Conservation (phyloP, 345 rosid genomes). For the Carallia pectinifolia region DNA sequence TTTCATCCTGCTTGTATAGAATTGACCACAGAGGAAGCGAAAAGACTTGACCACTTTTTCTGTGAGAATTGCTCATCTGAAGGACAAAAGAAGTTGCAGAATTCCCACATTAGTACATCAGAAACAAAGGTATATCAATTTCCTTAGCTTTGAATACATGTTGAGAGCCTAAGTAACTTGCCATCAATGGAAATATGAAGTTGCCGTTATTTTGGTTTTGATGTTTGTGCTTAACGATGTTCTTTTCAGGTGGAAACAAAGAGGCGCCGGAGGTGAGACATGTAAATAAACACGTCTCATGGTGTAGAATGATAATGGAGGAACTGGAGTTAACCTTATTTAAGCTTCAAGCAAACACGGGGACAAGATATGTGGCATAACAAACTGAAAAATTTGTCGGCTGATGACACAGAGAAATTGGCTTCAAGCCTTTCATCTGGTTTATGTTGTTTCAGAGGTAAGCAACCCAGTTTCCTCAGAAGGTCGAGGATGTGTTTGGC, state of each 20-base stretch:
- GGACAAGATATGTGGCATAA: constrained; percentile 14
- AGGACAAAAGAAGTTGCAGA: constrained; percentile 59
- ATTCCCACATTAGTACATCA: constrained; percentile 43
- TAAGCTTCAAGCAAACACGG: constrained; percentile 27
- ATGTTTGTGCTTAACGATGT: background rate
- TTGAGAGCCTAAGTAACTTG: background rate
- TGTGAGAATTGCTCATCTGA: constrained; percentile 78
- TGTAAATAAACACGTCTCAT: background rate
- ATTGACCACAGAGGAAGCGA: constrained; percentile 73
- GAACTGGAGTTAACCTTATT: constrained; percentile 18
- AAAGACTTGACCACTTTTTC: constrained; percentile 74
- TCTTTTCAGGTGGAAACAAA: constrained; percentile 65
- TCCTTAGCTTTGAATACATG: background rate
- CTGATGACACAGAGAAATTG: constrained; percentile 19
- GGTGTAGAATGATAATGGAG: constrained; percentile 14
- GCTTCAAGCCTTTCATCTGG: constrained; percentile 22
- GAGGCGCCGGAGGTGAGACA: constrained; percentile 51
- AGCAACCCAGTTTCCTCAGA: constrained; percentile 14
- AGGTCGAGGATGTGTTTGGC: constrained; percentile 28
- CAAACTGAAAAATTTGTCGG: constrained; percentile 23
- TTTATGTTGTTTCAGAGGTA: constrained; percentile 26
- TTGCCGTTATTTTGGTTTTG: background rate
- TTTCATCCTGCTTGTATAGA: constrained; percentile 97
- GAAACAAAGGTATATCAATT: constrained; percentile 57
- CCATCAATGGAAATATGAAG: background rate